Evolutionary conservation across 1,284 basidiomycete species (phyloP).

Genomic region (Ustilago lituana): DNA sequence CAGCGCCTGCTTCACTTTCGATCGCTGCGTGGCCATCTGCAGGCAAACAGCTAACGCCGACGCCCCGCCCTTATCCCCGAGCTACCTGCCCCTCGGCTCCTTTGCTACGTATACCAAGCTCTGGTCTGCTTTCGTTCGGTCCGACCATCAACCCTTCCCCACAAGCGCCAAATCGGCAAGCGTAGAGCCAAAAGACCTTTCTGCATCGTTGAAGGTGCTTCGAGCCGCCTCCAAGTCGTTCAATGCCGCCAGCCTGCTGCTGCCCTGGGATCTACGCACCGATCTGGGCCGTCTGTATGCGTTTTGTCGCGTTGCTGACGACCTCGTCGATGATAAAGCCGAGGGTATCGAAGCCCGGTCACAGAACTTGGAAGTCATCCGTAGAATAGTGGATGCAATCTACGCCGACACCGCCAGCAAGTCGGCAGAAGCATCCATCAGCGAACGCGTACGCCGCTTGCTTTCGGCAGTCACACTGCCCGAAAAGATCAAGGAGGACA

Average conservation of each 20-base stretch:
- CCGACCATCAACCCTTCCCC: slow-evolving; percentile 6
- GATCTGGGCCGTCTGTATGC: slow-evolving; percentile 61
- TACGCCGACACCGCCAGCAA: slow-evolving; percentile 8
- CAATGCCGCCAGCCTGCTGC: slow-evolving; percentile 49
- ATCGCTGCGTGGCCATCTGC: slow-evolving; percentile 57
- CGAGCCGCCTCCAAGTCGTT: slow-evolving; percentile 56
- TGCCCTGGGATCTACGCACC: slow-evolving; percentile 60
- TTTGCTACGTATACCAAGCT: slow-evolving; percentile 35
- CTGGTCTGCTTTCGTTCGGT: slow-evolving; percentile 49
- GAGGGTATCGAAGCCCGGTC: slow-evolving; percentile 27
- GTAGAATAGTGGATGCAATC: slow-evolving; percentile 35
- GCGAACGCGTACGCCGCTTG: slow-evolving; percentile 23
- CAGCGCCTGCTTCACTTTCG: slow-evolving; percentile 60
- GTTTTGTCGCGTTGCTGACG: slow-evolving; percentile 57
- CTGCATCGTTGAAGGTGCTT: slow-evolving; percentile 30
- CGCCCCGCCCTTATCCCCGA: slow-evolving; percentile 44
- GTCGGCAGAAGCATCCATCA: not conserved
- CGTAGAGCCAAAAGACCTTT: slow-evolving; percentile 32
- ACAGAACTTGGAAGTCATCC: slow-evolving; percentile 27
- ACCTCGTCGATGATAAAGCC: slow-evolving; percentile 52
- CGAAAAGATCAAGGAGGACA: slow-evolving; percentile 22
- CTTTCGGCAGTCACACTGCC: slow-evolving; percentile 11
- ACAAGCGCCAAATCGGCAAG: slow-evolving; percentile 11
- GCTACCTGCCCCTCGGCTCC: slow-evolving; percentile 42
- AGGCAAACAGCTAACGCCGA: slow-evolving; percentile 6